Evolutionary conservation across 2,329 filamentous ascomycete genomes (phyloP).

Genomic region (Cercospora nicotianae): DNA sequence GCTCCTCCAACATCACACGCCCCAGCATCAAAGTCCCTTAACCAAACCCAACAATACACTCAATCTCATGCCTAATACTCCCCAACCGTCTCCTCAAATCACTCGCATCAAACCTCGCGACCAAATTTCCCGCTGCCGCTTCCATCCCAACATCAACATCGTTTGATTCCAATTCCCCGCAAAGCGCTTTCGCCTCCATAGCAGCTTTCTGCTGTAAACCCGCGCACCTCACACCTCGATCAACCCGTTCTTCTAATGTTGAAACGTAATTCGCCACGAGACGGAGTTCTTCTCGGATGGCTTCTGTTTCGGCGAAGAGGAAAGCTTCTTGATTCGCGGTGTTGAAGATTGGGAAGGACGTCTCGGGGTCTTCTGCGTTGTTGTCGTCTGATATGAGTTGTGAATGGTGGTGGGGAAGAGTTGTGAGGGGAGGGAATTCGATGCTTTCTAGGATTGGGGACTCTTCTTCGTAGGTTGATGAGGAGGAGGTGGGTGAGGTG

Average conservation of each 20-base stretch:
- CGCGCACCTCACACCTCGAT: background rate
- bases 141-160: background rate
- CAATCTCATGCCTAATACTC: constrained; percentile 15
- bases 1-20: too few species aligned
- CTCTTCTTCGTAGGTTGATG: background rate
- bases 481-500: background rate
- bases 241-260: constrained; percentile 16
- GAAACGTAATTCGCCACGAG: constrained; percentile 17
- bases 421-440: background rate
- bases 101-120: constrained; percentile 8
- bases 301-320: constrained; percentile 19
- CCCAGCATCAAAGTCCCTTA: background rate
- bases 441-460: background rate
- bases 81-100: constrained; percentile 14
- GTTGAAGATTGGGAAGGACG: background rate
- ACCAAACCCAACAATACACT: constrained; percentile 16
- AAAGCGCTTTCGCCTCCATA: constrained; percentile 1
- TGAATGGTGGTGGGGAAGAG: background rate
- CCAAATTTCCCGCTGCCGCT: constrained; percentile 6
- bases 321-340: constrained; percentile 6
- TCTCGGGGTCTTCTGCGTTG: background rate
- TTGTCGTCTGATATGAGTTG: background rate
- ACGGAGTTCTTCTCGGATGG: constrained; percentile 18
- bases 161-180: background rate
- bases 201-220: background rate